Conservation (phyloP, 768 basidiomycete genomes). For the Thelephora aurantiotincta region DNA sequence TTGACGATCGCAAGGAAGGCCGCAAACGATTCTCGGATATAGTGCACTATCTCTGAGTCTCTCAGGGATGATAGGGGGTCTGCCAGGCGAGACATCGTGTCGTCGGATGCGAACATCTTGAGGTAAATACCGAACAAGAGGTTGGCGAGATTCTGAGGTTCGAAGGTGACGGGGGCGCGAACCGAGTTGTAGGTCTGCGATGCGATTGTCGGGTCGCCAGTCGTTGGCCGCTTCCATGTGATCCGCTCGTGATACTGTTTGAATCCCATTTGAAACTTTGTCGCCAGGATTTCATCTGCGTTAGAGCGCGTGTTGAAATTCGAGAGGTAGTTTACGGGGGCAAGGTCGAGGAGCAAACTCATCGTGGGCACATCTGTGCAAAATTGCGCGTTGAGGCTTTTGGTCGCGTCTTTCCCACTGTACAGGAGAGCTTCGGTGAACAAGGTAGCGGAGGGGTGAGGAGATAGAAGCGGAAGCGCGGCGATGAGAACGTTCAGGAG, state of each 20-base stretch:
- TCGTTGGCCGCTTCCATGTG: conserved; percentile 22
- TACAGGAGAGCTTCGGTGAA: conserved; percentile 11
- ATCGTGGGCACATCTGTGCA: conserved; percentile 27
- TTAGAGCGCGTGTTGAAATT: conserved; percentile 27
- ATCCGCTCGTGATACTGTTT: conserved; percentile 23
- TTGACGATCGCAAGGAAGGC: conserved; percentile 28
- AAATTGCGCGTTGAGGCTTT: conserved; percentile 18
- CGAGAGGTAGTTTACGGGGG: conserved; percentile 25
- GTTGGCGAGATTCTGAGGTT: conserved; percentile 20
- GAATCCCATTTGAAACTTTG: conserved; percentile 2
- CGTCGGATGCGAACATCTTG: conserved; percentile 29
- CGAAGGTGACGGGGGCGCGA: conserved; percentile 9
- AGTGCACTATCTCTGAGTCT: conserved; percentile 23
- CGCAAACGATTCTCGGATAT: conserved; percentile 34
- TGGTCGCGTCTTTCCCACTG: conserved; percentile 13
- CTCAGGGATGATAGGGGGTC: background rate
- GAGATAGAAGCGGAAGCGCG: conserved; percentile 7
- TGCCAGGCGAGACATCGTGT: conserved; percentile 7
- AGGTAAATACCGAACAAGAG: conserved; percentile 30
- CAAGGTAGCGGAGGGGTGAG: conserved; percentile 2
- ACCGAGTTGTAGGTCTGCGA: background rate
- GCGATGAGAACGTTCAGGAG: conserved; percentile 10
- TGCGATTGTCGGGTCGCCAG: conserved; percentile 9
- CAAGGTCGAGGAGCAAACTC: conserved; percentile 26
- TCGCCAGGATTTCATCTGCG: conserved; percentile 22